Base-by-base conservation (phyloP, 2,329 filamentous ascomycete genomes). In the Hypoxylon sp. region DNA sequence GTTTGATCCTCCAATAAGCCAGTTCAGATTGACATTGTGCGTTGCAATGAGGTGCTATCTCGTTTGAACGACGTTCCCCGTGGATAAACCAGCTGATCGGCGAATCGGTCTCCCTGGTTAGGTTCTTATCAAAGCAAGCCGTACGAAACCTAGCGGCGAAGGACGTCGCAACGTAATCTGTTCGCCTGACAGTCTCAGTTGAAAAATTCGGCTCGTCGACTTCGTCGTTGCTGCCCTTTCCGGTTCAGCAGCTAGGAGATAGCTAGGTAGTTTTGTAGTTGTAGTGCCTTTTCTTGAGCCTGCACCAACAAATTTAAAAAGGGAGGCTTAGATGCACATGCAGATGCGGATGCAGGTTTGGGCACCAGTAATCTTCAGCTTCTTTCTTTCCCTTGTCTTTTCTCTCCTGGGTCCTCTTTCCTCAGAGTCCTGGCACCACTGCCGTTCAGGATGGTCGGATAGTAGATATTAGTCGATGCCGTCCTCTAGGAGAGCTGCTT, bases 1-100 rank as follows among this genome's bases (percentile, higher is more conserved):
- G 62, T 70, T 66, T 66, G 65, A 52, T 70, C 65, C 65, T 70
- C 68, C 68, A 68, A 70, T 70, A 28, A 65, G 51, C 68, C 68
- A 55, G 54, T 61, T 68, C 61, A 70, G 63, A 64, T 68, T 64
- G 61, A 54, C 61, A 70, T 70, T 66, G 63, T 68, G 65, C 61
- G 60, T 67, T 64, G 51, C 64, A 69, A 40, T 59, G 51, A 67
- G 44, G 46, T 56, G 60, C 64, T 70, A 58, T 68, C 57, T 66
- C 49, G 65, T 70, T 65, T 66, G 60, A 59, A 58, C 32, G 42
- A 65, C 55, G 60, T 61, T 66, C 53, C 65, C 60, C 52, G 68
- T 68, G 62, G 65, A 60, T 65, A 65, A 68, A 64, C 53, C 65
- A 64, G 62, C 56, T 68, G 65, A 70, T 70, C 60, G 57, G 68